Evolutionary conservation across 1,284 basidiomycete genomes (phyloP), one percentile per base, ranked within the genome.

Genomic region (Puccinia triticina): DNA sequence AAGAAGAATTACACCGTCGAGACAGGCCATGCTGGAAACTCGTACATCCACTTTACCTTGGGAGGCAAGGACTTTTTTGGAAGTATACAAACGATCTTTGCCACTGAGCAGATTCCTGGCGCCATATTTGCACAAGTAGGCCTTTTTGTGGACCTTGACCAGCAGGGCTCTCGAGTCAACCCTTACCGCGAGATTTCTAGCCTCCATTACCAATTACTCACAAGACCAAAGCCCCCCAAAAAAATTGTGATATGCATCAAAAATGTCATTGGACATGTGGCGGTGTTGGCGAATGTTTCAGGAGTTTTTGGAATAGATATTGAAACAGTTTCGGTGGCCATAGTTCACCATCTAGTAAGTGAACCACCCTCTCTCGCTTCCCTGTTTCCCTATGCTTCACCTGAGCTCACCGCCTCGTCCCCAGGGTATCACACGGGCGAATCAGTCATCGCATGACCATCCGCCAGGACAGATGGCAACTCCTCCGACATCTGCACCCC

Each of bases 1-100:
- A 21, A 37, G 8, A 67, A 67, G 64, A 67, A 37, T 67, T 67
- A 67, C 40, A 67, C 64, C 8, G 18, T 37, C 14, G 32, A 37
- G 37, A 67, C 23, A 14, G 34, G 32, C 32, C 64, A 67, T n/a
- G 18, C 2, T n/a, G 64, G 64, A 37, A 67, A 67, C 64, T 67
- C 64, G n/a, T 67, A 67, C 23, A 37, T 67, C 4, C 64, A 67
- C n/a, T 2, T 67, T 34, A 43, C 32, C 11, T 29, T 37, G 32
- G 64, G 64, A 67, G 64, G 34, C 14, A 67, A 67, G 34, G 40
- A 67, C 40, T 67, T 37, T 1, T 67, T 67, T 40, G 64, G 64
- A 43, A 67, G 64, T 67, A 67, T 67, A 1, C 64, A 67, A 67
- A 21, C 40, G 37, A 43, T 67, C 12, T 67, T 67, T 16, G 2